phyloP scores from a whole-genome alignment of 768 basidiomycete genomes.

The Tylopilus plumbeoviolaceoides region DNA sequence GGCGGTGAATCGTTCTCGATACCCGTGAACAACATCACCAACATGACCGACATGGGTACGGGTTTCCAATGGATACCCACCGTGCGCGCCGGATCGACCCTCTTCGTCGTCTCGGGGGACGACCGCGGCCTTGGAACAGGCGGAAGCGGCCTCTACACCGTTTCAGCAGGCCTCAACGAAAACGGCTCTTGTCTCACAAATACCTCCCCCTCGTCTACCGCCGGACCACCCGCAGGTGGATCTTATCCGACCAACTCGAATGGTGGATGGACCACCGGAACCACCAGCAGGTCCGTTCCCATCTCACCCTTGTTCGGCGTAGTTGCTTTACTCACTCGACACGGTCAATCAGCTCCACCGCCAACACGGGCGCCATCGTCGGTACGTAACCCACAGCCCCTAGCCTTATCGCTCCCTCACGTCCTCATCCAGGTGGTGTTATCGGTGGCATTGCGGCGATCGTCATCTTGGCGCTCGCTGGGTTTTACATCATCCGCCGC shows the following conservation, averaged over 20 bases:
- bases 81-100: constrained; percentile 59
- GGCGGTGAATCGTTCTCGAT: constrained; percentile 74
- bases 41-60: constrained; percentile 42
- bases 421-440: constrained; percentile 41
- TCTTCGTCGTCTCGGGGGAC: constrained; percentile 68
- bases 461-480: constrained; percentile 38
- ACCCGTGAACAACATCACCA: constrained; percentile 46
- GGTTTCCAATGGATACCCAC: constrained; percentile 70
- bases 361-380: constrained; percentile 47
- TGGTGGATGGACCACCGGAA: constrained; percentile 30
- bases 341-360: constrained; percentile 23
- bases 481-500: constrained; percentile 49
- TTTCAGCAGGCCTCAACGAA: constrained; percentile 47
- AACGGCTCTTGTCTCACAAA: constrained; percentile 52
- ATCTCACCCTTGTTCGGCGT: neutral
- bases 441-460: constrained; percentile 53
- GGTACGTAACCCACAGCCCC: constrained; percentile 31
- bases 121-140: constrained; percentile 60
- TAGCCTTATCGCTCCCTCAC: constrained; percentile 4
- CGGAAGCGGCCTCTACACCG: constrained; percentile 58
- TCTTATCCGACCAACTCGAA: constrained; percentile 55
- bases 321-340: neutral
- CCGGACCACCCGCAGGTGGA: constrained; percentile 73
- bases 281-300: constrained; percentile 25
- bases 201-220: constrained; percentile 71